These are phyloP conservation scores for Fusarium verrucosum DNA, from an alignment of 2,329 filamentous ascomycete genomes.

Conservation along the genomic window DNA sequence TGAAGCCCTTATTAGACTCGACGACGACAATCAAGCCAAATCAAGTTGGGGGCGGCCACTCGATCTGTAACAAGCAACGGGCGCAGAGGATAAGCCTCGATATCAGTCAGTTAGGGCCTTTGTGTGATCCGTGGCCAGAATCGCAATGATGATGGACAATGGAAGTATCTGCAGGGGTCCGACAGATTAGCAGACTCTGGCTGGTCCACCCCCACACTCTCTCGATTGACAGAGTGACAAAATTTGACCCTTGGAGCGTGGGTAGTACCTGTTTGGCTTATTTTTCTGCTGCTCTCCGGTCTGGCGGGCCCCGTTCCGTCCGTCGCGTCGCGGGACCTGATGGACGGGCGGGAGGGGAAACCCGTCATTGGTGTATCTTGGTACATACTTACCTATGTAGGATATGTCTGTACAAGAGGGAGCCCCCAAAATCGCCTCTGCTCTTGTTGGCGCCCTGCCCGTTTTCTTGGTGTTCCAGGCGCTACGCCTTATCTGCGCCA, in stretches of 20 bases:
- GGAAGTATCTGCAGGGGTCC: slow-evolving; percentile 17
- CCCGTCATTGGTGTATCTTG: slow-evolving; percentile 27
- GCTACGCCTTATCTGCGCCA: slow-evolving; percentile 20
- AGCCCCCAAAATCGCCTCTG: not conserved
- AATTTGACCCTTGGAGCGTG: slow-evolving; percentile 20
- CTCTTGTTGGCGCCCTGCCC: slow-evolving; percentile 1
- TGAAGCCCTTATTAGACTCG: not conserved
- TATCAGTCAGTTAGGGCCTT: slow-evolving; percentile 24
- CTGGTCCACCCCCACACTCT: slow-evolving; percentile 38
- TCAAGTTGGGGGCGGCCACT: slow-evolving; percentile 36
- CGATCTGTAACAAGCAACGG: slow-evolving; percentile 27
- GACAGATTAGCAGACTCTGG: slow-evolving; percentile 41
- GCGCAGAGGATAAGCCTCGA: slow-evolving; percentile 35
- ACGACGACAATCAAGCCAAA: not conserved
- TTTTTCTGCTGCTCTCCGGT: slow-evolving; percentile 7
- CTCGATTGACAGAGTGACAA: slow-evolving; percentile 18
- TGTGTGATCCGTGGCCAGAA: slow-evolving; percentile 34
- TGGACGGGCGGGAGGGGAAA: slow-evolving; percentile 24
- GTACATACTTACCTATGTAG: too few relatives aligned
- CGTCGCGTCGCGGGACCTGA: slow-evolving; percentile 35
- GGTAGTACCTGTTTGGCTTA: slow-evolving; percentile 11
- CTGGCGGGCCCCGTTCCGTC: slow-evolving; percentile 28
- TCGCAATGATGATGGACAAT: slow-evolving; percentile 40
- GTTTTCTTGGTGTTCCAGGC: not conserved
- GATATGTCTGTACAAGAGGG: not conserved